Evolutionary conservation across 2,329 filamentous ascomycete genomes (phyloP).

Genomic region (Bisporella sp.): DNA sequence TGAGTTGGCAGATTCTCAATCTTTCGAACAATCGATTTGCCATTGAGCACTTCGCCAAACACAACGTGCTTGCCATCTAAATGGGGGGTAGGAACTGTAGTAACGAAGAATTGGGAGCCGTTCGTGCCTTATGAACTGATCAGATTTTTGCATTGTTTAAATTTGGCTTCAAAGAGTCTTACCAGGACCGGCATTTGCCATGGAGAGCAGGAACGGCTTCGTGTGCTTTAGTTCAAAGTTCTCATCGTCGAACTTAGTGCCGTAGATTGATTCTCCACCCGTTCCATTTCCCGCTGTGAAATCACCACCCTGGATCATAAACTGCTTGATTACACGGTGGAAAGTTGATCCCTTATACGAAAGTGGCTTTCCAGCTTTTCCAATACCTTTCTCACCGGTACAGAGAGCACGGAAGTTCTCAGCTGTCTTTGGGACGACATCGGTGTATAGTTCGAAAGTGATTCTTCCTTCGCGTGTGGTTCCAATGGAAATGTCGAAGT

Average conservation of each 20-base stretch:
- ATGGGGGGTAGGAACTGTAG: conserved; percentile 87
- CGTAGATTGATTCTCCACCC: conserved; percentile 95
- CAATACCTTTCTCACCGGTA: conserved; percentile 86
- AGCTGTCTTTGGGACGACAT: conserved; percentile 85
- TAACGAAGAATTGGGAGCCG: conserved; percentile 96
- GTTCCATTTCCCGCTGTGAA: conserved; percentile 94
- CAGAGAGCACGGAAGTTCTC: conserved; percentile 95
- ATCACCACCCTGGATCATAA: conserved; percentile 98
- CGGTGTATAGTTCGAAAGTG: conserved; percentile 72
- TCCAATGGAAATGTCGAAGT: conserved; percentile 86
- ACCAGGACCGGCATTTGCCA: conserved; percentile 96
- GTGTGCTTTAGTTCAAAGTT: conserved; percentile 91
- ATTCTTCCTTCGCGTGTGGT: conserved; percentile 68
- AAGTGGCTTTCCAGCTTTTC: conserved; percentile 75
- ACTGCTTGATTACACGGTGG: conserved; percentile 96
- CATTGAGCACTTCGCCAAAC: conserved; percentile 87
- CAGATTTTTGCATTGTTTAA: too few species aligned
- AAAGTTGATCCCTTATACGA: conserved; percentile 91
- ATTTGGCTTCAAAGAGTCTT: conserved; percentile 28
- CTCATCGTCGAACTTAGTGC: conserved; percentile 94
- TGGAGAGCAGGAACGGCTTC: conserved; percentile 86
- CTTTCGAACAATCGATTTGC: conserved; percentile 84
- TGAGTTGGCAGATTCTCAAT: conserved; percentile 79
- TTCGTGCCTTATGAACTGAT: conserved; percentile 61
- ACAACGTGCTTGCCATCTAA: conserved; percentile 94